phyloP scores from a whole-genome alignment of 2,329 filamentous ascomycete genomes.

The Botrytis porri region DNA sequence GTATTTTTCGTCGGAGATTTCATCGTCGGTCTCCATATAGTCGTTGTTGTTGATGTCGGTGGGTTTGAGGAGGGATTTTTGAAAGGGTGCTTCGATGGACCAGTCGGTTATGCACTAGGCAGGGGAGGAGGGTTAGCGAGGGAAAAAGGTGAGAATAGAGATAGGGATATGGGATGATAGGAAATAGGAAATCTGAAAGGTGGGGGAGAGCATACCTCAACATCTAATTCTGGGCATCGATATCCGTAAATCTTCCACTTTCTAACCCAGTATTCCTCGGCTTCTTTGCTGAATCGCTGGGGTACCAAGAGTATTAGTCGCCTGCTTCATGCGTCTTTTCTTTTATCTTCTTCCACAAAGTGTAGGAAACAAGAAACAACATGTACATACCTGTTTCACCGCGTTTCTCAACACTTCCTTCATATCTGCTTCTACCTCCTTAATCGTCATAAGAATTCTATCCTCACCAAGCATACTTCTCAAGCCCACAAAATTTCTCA shows the following conservation, averaged over 20 bases:
- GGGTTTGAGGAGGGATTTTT: neutral
- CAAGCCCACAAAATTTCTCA: neutral
- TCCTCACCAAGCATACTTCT: neutral
- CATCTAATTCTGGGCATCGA: neutral
- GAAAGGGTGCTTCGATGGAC: neutral
- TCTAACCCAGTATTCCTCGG: neutral
- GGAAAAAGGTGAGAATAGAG: neutral
- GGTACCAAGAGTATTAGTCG: neutral
- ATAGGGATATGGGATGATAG: neutral
- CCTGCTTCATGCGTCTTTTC: rapidly evolving
- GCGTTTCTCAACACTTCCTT: neutral
- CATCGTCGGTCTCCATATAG: neutral
- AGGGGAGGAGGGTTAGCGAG: neutral
- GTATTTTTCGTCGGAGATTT: too few relatives aligned
- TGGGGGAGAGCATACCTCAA: neutral
- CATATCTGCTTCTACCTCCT: neutral
- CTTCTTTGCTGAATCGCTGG: neutral
- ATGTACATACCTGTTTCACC: neutral
- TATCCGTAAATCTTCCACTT: neutral
- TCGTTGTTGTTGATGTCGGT: neutral
- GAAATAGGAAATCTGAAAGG: neutral
- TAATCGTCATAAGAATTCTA: neutral
- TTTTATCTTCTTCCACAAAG: too few relatives aligned
- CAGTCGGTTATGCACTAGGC: neutral
- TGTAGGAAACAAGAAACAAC: rapidly evolving